A percentile compares a stretch with the other conserved stretches of the same genome.
These are phyloP conservation scores for Poronia punctata DNA, from an alignment of 495 filamentous ascomycete genomes.

Conservation along the genomic window DNA sequence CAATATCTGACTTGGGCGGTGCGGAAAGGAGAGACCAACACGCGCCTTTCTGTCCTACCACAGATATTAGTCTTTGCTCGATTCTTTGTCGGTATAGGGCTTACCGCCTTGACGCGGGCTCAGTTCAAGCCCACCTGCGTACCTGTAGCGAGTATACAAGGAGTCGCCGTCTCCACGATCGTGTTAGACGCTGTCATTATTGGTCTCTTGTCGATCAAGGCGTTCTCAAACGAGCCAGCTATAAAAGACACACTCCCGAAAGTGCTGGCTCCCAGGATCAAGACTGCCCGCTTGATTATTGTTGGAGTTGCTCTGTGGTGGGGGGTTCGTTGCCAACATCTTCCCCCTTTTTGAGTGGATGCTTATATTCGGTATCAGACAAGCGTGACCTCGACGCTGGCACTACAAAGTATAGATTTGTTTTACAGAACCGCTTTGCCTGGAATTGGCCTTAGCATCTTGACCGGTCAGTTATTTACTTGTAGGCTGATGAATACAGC, in stretches of 20 bases:
- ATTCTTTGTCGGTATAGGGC: constrained; percentile 40
- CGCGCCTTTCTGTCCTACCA: constrained; percentile 23
- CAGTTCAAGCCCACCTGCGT: constrained; percentile 45
- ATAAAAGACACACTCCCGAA: constrained; percentile 16
- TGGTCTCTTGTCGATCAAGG: constrained; percentile 27
- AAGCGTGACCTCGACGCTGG: constrained; percentile 43
- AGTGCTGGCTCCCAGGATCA: constrained; percentile 19
- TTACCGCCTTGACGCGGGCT: constrained; percentile 42
- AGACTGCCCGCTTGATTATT: constrained; percentile 32
- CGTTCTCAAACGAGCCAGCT: constrained; percentile 25
- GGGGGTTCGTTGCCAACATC: constrained; percentile 27
- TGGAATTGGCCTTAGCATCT: constrained; percentile 38
- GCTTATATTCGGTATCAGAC: constrained; percentile 31
- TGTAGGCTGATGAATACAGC: background rate
- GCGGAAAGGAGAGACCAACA: constrained; percentile 27
- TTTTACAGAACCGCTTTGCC: constrained; percentile 43
- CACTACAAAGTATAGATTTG: constrained; percentile 32
- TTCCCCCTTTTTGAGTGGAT: background rate
- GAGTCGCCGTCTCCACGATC: constrained; percentile 36
- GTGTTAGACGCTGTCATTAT: constrained; percentile 41
- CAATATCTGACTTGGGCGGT: constrained; percentile 47
- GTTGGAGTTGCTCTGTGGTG: constrained; percentile 43
- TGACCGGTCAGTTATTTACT: constrained; percentile 37
- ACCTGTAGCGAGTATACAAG: constrained; percentile 36
- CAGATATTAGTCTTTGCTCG: constrained; percentile 38